Conservation (phyloP, 148 eudicot genomes). For the Cornus controversa region DNA sequence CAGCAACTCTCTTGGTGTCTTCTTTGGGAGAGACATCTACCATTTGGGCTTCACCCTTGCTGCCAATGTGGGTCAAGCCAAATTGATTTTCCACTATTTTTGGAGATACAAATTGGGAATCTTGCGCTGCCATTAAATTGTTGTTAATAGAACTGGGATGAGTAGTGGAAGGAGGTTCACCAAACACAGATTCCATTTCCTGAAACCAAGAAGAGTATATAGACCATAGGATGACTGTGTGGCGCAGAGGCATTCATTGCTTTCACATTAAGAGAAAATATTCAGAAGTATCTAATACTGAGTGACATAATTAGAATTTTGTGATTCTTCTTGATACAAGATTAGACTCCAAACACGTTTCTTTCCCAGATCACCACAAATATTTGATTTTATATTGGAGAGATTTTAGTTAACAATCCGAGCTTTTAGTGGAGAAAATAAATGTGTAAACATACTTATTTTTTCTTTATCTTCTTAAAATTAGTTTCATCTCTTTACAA, state of each 20-base stretch:
- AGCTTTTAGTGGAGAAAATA: not conserved
- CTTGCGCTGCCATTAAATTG: slow-evolving; percentile 24
- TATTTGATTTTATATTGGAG: not conserved
- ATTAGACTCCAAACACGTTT: no score
- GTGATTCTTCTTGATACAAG: not conserved
- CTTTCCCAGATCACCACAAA: not conserved
- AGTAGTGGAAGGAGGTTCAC: slow-evolving; percentile 56
- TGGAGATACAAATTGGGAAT: slow-evolving; percentile 27
- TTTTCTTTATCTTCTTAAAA: not conserved
- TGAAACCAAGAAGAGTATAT: slow-evolving; percentile 17
- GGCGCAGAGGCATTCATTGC: not conserved
- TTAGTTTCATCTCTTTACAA: no score
- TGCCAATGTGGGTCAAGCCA: slow-evolving; percentile 59
- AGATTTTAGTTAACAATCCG: not conserved
- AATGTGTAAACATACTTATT: not conserved
- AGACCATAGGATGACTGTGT: not conserved
- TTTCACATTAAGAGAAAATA: not conserved
- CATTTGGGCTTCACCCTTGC: slow-evolving; percentile 87
- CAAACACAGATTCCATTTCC: slow-evolving; percentile 89
- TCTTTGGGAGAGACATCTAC: slow-evolving; percentile 86
- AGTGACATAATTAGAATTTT: not conserved
- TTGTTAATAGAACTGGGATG: slow-evolving; percentile 41
- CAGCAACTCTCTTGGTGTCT: slow-evolving; percentile 67
- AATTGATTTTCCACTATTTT: slow-evolving; percentile 18
- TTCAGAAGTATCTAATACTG: not conserved